Evolutionary conservation across 148 eudicot species (phyloP).

Genomic region (Rhododendron henanense): DNA sequence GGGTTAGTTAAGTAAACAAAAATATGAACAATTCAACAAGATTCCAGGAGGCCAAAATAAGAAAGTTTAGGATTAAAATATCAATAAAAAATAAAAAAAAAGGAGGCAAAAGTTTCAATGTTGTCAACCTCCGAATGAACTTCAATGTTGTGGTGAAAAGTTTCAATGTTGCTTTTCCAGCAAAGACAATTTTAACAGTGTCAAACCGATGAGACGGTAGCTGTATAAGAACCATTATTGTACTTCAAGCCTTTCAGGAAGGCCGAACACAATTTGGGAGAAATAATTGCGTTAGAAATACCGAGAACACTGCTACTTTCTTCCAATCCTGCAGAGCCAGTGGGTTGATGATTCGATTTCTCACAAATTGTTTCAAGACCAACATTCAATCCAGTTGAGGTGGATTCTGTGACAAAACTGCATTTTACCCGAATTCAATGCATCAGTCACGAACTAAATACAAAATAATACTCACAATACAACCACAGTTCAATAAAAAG

Average conservation of each 20-base stretch:
- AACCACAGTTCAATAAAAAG: background rate
- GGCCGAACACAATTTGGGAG: conserved; percentile 40
- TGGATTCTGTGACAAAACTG: conserved; percentile 71
- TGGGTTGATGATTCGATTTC: conserved; percentile 25
- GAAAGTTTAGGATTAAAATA: background rate
- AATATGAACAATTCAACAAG: background rate
- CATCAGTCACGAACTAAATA: background rate
- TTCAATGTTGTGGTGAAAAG: background rate
- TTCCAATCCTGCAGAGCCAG: conserved; percentile 27
- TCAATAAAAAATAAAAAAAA: background rate
- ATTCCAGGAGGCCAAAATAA: background rate
- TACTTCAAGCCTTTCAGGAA: conserved; percentile 65
- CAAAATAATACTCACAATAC: background rate
- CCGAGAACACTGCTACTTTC: conserved; percentile 35
- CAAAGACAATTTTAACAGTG: background rate
- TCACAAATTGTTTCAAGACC: conserved; percentile 37
- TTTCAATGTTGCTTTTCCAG: background rate
- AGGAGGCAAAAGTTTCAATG: background rate
- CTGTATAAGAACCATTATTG: conserved; percentile 50
- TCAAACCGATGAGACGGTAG: conserved; percentile 52
- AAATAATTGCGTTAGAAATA: conserved; percentile 40
- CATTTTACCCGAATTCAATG: conserved; percentile 14
- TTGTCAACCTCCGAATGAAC: no score
- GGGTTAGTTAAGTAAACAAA: background rate
- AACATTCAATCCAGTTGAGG: conserved; percentile 66